A percentile compares a stretch with the other conserved stretches of the same genome.
These are phyloP conservation scores for Aeminium ludgeri DNA, from an alignment of 495 filamentous ascomycete genomes.

Conservation along the genomic window DNA sequence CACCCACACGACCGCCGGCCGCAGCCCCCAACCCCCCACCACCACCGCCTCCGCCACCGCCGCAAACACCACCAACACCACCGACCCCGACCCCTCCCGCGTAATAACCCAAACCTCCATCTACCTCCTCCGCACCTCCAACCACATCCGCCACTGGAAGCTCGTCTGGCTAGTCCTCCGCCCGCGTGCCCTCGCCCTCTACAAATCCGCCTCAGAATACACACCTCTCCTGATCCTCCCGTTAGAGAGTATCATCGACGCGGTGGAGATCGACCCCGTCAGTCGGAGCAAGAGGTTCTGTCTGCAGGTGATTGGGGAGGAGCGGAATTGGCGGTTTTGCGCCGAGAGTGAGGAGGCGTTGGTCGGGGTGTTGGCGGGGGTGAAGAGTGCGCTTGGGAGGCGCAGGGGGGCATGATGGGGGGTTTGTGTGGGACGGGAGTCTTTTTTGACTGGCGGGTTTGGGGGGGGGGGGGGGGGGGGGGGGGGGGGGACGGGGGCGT, in stretches of 20 bases:
- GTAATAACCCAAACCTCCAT: conserved; percentile 88
- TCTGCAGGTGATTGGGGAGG: conserved; percentile 85
- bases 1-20: conserved; percentile 1
- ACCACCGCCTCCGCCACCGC: conserved; percentile 32
- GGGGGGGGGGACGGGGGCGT: background rate
- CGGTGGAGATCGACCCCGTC: conserved; percentile 78
- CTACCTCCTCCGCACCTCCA: conserved; percentile 65
- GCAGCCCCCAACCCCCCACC: conserved; percentile 10
- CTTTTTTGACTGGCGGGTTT: background rate
- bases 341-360: conserved; percentile 66
- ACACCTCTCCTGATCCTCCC: conserved; percentile 68
- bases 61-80: conserved; percentile 25
- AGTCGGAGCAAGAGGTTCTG: conserved; percentile 72
- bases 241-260: conserved; percentile 67
- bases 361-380: conserved; percentile 67
- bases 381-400: conserved; percentile 77
- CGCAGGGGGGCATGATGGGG: conserved; percentile 27
- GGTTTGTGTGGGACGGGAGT: background rate
- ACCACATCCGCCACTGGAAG: conserved; percentile 89
- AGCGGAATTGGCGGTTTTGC: conserved; percentile 81
- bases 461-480: background rate
- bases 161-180: conserved; percentile 86
- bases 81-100: conserved; percentile 24
- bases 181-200: conserved; percentile 69
- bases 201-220: conserved; percentile 90